phyloP scores from a whole-genome alignment of 1,284 basidiomycete species.

The Cryptococcus amylolentus region DNA sequence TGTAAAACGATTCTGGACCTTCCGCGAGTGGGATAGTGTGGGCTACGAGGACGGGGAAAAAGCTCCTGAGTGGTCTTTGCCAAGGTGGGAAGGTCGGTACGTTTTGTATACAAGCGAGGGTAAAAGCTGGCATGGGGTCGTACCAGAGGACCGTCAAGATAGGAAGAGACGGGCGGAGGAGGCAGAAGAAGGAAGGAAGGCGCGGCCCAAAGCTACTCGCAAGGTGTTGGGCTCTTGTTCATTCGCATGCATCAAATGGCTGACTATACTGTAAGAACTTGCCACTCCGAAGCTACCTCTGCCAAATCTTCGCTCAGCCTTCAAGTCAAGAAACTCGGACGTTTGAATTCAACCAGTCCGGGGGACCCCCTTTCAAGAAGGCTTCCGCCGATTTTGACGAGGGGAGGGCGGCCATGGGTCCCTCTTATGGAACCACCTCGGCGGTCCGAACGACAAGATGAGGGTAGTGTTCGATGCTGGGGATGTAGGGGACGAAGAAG shows the following conservation, averaged over 20 bases:
- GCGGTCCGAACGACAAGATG: slow-evolving; percentile 75
- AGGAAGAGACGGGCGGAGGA: too few relatives aligned
- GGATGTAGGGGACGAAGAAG: slow-evolving; percentile 71
- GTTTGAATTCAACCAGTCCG: slow-evolving; percentile 91
- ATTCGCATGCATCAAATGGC: too few relatives aligned
- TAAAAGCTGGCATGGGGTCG: too few relatives aligned
- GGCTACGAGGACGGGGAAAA: too few relatives aligned
- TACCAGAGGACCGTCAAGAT: too few relatives aligned
- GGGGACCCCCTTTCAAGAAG: slow-evolving; percentile 95
- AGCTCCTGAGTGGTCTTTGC: too few relatives aligned
- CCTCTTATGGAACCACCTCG: slow-evolving; percentile 90
- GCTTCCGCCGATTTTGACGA: slow-evolving; percentile 98
- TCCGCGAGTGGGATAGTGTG: too few relatives aligned
- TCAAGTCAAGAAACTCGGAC: slow-evolving; percentile 86
- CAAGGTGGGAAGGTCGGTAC: too few relatives aligned
- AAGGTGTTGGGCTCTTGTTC: slow-evolving; percentile 52
- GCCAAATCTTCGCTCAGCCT: slow-evolving; percentile 77
- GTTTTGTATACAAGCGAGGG: too few relatives aligned
- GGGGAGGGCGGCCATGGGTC: slow-evolving; percentile 91
- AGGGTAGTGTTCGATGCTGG: slow-evolving; percentile 95
- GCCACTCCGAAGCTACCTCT: slow-evolving; percentile 72
- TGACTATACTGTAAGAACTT: too few relatives aligned
- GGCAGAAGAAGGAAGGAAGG: slow-evolving; percentile 56
- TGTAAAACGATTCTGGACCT: too few relatives aligned
- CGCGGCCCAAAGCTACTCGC: slow-evolving; percentile 33